Base-by-base conservation (phyloP, 2,329 filamentous ascomycete genomes). In the Phaeosphaeria sp. region DNA sequence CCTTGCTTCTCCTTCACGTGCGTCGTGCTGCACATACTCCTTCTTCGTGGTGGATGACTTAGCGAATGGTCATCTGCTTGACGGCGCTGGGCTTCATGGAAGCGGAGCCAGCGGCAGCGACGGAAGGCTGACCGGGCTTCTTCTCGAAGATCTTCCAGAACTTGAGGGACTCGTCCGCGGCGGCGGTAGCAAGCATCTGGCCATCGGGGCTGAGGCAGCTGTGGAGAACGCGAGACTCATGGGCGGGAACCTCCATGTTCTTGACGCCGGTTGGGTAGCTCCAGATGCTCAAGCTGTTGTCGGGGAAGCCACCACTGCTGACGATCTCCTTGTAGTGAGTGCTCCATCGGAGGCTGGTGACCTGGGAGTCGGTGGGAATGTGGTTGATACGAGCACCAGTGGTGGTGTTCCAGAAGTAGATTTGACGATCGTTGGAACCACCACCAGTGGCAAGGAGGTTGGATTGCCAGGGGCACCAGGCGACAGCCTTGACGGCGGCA, bases 91-190 rank as follows among this genome's bases (percentile, higher is more conserved):
- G 77, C 75, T 83, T 92, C 82, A 94, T 94, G 79, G 86, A 87
- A 50, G 89, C 89, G 58, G 90, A 83, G 62, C 88, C 88, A 57
- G 89, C 85, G 67, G 87, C 85, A 54, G 88, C 83, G 30, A 84
- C 76, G 49, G 87, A 86, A 51, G 89, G 86, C 59, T 86, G 82
- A 58, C 92, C 93, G 18, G 93, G 84, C 87, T 97, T 98, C 87
- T 97, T 97, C 86, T 99, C 95, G 74, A 99, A 99, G 70, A 99
- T 86, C 88, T 99, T 99, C 95, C 95, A 99, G 85, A 99, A 99
- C 83, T 99, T 99, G 79, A 99, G 85, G 75, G 90, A 94, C 84
- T 99, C 95, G 72, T 99, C 95, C 39, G 94, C 93, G 69, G 94
- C 90, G 59, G 95, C 94, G 51, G 95, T 99, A 50, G 95, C 95